A percentile compares a stretch with the other conserved stretches of the same genome.
phyloP scores from a whole-genome alignment of 768 basidiomycete genomes.

The Lactarius vividus region DNA sequence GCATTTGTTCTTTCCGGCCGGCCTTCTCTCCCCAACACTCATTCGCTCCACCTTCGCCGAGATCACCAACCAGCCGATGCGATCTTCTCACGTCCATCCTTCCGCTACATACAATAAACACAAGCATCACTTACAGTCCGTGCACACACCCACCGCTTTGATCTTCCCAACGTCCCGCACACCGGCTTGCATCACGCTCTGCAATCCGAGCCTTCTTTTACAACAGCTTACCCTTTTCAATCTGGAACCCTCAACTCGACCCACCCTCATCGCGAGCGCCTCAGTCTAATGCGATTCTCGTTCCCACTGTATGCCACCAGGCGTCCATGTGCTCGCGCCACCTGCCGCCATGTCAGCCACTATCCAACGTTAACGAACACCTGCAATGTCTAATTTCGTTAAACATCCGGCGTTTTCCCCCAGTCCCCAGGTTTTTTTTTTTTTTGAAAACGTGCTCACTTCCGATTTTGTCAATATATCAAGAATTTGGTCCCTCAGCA shows the following conservation, averaged over 20 bases:
- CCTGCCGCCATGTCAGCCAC: conserved; percentile 22
- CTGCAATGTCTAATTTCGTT: conserved; percentile 15
- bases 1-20: conserved; percentile 9
- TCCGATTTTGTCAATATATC: conserved; percentile 11
- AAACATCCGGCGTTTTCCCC: conserved; percentile 12
- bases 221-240: conserved; percentile 12
- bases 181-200: conserved; percentile 19
- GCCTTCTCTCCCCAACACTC: conserved; percentile 12
- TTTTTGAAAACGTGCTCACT: background rate
- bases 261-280: conserved; percentile 15
- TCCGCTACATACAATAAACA: conserved; percentile 3
- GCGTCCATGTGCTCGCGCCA: conserved; percentile 26
- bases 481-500: conserved; percentile 9
- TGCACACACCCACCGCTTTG: conserved; percentile 13
- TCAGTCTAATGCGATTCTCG: conserved; percentile 17
- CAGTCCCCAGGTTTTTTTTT: background rate
- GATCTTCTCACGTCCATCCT: conserved; percentile 24
- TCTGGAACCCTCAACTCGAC: conserved; percentile 7
- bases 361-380: conserved; percentile 1
- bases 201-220: conserved; percentile 3
- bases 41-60: conserved; percentile 23
- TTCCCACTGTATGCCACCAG: conserved; percentile 28
- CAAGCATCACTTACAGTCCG: conserved; percentile 1
- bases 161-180: conserved; percentile 22
- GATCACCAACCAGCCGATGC: conserved; percentile 21